A percentile compares a stretch with the other conserved stretches of the same genome.
These are phyloP conservation scores for Claviceps digitariae DNA, from an alignment of 2,329 filamentous ascomycete species.

Conservation along the genomic window DNA sequence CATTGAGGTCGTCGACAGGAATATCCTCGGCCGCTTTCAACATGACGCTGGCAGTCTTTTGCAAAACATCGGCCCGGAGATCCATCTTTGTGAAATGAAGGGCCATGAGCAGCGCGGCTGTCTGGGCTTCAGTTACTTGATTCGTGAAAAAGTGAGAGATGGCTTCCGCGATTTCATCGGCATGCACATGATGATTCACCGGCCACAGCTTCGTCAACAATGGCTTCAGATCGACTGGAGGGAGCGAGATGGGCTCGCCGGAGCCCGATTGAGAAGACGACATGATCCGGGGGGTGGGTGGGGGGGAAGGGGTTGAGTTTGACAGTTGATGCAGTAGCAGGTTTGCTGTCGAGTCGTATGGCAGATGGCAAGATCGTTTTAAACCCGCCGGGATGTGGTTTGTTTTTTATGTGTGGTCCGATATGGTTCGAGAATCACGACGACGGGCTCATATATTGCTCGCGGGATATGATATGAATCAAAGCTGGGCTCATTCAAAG, in stretches of 20 bases:
- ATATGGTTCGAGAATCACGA: background rate
- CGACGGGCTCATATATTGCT: background rate
- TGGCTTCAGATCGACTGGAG: constrained; percentile 48
- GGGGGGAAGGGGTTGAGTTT: too few species aligned
- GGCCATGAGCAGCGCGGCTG: constrained; percentile 74
- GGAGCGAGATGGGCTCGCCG: constrained; percentile 15
- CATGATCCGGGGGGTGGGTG: constrained; percentile 14
- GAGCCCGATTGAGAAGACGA: constrained; percentile 14
- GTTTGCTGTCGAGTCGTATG: background rate
- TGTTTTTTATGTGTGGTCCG: background rate
- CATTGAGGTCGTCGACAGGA: constrained; percentile 47
- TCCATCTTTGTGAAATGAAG: constrained; percentile 86
- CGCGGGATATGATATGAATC: background rate
- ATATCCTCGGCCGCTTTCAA: constrained; percentile 62
- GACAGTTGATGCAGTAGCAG: background rate
- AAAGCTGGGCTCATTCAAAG: background rate
- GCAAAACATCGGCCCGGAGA: constrained; percentile 70
- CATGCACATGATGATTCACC: constrained; percentile 41
- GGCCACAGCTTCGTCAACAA: constrained; percentile 64
- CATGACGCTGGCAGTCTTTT: constrained; percentile 75
- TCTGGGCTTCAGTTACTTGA: constrained; percentile 75
- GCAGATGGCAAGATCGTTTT: background rate
- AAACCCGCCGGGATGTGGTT: background rate
- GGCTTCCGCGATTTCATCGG: constrained; percentile 77
- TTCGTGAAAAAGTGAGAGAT: constrained; percentile 88